Base-by-base conservation (phyloP, 306 rosid species). In the Hippophae gyantsensis region DNA sequence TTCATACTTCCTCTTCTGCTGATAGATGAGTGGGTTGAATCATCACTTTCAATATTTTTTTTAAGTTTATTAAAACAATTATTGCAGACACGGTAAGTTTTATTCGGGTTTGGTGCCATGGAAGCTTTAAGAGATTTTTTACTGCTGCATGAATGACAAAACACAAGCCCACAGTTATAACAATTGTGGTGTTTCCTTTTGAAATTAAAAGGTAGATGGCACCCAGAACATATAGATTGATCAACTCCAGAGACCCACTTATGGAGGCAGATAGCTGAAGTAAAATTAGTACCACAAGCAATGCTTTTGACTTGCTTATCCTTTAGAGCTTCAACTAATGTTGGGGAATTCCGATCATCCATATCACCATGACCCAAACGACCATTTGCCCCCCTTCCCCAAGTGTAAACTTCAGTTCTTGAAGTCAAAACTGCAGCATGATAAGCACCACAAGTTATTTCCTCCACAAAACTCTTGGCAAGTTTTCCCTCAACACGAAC, bases 301-400 rank as follows among this genome's bases (percentile, higher is more conserved):
- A 92, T 79, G 71, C 96, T 85, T 79, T 85, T 88, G 62, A 92
- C 96, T 78, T 88, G 95, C 74, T 88, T 92, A 72, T 92, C 99
- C 75, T 82, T 92, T 62, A 92, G 81, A 69, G 96, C 88, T 72
- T 92, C 99, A 49, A 92, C 89, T 64, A 85, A 71, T 47, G 90
- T 76, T 43, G 99, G 99, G 72, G 69, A 61, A 64, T 74, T 85
- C 69, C 81, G 82, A 75, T 92, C 99, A 68, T 92, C 95, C 42
- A 73, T 78, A 69, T 84, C 89, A 52, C 99, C 96, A 62, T 85
- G 99, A 74, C 99, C 99, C 77, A 92, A 84, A 49, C 96, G 99
- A 59, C 96, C 99, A 82, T 88, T 92, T 62, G 90, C 86, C 69
- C 99, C 99, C 79, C 88, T 92, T 18, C 99, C 99, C 99, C 99